phyloP scores from a whole-genome alignment of 2,329 filamentous ascomycete species.

The Scytalidium lignicola region DNA sequence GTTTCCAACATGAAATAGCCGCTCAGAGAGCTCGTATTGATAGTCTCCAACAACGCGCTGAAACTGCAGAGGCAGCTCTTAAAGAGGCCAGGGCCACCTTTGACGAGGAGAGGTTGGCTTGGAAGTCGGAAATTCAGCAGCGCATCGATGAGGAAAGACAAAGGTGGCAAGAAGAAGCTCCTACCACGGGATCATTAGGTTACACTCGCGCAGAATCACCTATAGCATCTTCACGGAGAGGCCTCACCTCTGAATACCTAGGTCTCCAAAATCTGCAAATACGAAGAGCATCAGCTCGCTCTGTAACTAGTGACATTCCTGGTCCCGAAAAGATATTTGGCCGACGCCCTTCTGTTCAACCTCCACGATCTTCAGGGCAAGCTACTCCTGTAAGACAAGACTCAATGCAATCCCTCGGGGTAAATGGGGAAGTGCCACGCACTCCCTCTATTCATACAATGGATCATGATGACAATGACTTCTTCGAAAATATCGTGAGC shows the following conservation, averaged over 20 bases:
- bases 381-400: slow-evolving; percentile 26
- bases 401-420: slow-evolving; percentile 19
- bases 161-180: slow-evolving; percentile 49
- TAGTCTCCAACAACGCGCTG: slow-evolving; percentile 57
- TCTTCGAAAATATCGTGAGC: slow-evolving; percentile 50
- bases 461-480: slow-evolving; percentile 38
- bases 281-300: slow-evolving; percentile 22
- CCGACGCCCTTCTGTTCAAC: slow-evolving; percentile 20
- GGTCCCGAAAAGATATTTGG: slow-evolving; percentile 14
- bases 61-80: slow-evolving; percentile 61
- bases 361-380: slow-evolving; percentile 20
- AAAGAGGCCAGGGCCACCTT: slow-evolving; percentile 51
- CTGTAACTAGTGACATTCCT: slow-evolving; percentile 22
- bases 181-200: slow-evolving; percentile 16
- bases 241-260: slow-evolving; percentile 28
- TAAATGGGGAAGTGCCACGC: slow-evolving; percentile 16
- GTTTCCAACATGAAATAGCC: slow-evolving; percentile 58
- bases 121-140: slow-evolving; percentile 51
- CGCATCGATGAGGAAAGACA: slow-evolving; percentile 60
- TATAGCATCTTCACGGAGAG: slow-evolving; percentile 22
- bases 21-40: slow-evolving; percentile 55
- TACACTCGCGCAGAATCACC: slow-evolving; percentile 28
- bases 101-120: slow-evolving; percentile 52
- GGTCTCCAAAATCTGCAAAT: slow-evolving; percentile 31
- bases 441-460: slow-evolving; percentile 20